phyloP scores from a whole-genome alignment of 2,329 filamentous ascomycete genomes.

The Hirsutella minnesotensis region DNA sequence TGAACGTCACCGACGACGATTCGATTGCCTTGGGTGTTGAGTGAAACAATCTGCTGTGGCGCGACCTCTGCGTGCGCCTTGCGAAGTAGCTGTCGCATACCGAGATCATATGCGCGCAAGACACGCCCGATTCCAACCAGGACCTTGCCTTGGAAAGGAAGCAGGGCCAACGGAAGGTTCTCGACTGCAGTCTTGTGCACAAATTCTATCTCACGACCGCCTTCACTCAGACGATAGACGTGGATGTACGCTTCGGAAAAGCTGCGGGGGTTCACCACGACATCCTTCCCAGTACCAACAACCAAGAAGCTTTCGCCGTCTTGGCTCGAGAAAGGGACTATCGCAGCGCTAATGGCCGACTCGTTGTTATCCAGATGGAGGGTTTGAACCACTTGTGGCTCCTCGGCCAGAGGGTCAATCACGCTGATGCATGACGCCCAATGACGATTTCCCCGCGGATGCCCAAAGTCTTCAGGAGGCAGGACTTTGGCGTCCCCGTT shows the following conservation, averaged over 20 bases:
- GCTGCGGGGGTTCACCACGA: conserved; percentile 65
- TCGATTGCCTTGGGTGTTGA: conserved; percentile 83
- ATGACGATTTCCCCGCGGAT: conserved; percentile 68
- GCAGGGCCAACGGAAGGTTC: conserved; percentile 76
- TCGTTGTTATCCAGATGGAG: conserved; percentile 84
- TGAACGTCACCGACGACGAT: conserved; percentile 89
- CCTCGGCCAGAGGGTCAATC: conserved; percentile 69
- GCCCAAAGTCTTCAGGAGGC: conserved; percentile 75
- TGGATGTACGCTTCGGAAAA: conserved; percentile 77
- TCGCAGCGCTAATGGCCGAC: conserved; percentile 74
- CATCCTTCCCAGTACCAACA: conserved; percentile 87
- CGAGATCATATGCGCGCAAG: conserved; percentile 82
- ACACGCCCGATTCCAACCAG: conserved; percentile 75
- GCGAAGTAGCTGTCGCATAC: conserved; percentile 81
- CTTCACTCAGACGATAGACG: conserved; percentile 79
- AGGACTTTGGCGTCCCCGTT: conserved; percentile 63
- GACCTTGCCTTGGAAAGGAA: conserved; percentile 86
- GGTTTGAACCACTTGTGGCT: conserved; percentile 57
- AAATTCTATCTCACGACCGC: conserved; percentile 81
- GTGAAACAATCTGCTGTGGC: conserved; percentile 71
- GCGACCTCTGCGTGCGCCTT: conserved; percentile 77
- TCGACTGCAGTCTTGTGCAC: conserved; percentile 94
- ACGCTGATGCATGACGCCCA: conserved; percentile 96
- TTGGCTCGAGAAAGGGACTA: conserved; percentile 78
- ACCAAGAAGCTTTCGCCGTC: conserved; percentile 85